Conservation (phyloP, 164 flowering plant species). For the Vitis labrusca region DNA sequence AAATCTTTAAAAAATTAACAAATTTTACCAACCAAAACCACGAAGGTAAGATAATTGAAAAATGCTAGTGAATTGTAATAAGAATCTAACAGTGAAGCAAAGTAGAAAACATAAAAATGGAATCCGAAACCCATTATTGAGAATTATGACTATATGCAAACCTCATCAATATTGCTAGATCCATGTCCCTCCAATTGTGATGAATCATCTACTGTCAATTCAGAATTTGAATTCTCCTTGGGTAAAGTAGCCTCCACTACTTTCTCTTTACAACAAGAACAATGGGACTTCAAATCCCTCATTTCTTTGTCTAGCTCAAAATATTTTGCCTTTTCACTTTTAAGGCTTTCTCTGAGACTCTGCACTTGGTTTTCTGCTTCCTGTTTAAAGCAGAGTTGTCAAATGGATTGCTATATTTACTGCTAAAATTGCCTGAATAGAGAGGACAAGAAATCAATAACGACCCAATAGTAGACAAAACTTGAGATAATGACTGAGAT, state of each 20-base stretch:
- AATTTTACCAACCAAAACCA: neutral
- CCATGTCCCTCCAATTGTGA: neutral
- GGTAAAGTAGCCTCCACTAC: conserved; percentile 5
- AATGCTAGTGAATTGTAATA: neutral
- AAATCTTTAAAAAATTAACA: neutral
- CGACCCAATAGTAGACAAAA: neutral
- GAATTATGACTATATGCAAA: neutral
- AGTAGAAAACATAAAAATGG: neutral
- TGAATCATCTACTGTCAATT: neutral
- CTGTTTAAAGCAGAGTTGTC: conserved; percentile 27
- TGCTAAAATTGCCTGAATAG: neutral
- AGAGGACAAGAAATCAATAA: neutral
- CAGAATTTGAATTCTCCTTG: neutral
- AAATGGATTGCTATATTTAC: neutral
- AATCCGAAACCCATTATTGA: neutral
- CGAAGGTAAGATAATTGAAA: neutral
- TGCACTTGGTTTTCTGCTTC: conserved; percentile 49
- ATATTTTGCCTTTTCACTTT: conserved; percentile 32
- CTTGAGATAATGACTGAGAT: neutral
- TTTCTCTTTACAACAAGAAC: conserved; percentile 19
- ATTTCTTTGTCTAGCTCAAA: conserved; percentile 48
- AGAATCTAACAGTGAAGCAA: neutral
- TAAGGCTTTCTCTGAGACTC: conserved; percentile 38
- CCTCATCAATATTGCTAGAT: conserved; percentile 8
- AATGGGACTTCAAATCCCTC: conserved; percentile 30